Percentiles rank a stretch among this genome's conserved stretches.
These are phyloP conservation scores for Monsonia emarginata DNA, from an alignment of 441 rosid genomes.

Conservation along the genomic window DNA sequence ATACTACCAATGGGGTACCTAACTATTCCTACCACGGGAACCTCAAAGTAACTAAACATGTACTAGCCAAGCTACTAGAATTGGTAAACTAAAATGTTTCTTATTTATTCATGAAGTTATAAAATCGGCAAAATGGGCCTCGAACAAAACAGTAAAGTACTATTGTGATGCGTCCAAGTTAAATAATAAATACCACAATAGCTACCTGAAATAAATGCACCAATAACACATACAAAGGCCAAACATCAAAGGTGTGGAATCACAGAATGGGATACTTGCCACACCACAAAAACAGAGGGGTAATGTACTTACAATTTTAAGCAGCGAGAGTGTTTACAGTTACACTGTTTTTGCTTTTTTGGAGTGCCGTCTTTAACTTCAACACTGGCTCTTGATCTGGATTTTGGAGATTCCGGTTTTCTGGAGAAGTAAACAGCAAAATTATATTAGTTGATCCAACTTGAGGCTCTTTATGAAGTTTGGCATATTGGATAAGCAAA, in stretches of 20 bases:
- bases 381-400: conserved; percentile 48
- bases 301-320: conserved; percentile 64
- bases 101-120: too few relatives aligned
- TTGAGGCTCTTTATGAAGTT: neutral
- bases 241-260: neutral
- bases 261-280: neutral
- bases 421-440: conserved; percentile 25
- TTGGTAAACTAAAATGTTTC: too few relatives aligned
- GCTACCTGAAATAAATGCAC: too few relatives aligned
- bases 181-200: too few relatives aligned
- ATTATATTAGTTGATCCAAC: neutral
- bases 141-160: too few relatives aligned
- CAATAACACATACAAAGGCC: too few relatives aligned
- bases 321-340: conserved; percentile 93
- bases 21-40: neutral
- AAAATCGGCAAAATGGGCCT: too few relatives aligned
- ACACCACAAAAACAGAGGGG: neutral
- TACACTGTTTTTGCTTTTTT: conserved; percentile 90
- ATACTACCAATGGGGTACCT: neutral
- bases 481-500: neutral
- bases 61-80: too few relatives aligned
- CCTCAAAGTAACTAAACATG: neutral
- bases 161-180: too few relatives aligned
- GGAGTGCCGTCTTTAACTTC: conserved; percentile 87
- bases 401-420: conserved; percentile 77